These are phyloP conservation scores for Primulina huaijiensis DNA, from an alignment of 257 asterid species.

Conservation along the genomic window DNA sequence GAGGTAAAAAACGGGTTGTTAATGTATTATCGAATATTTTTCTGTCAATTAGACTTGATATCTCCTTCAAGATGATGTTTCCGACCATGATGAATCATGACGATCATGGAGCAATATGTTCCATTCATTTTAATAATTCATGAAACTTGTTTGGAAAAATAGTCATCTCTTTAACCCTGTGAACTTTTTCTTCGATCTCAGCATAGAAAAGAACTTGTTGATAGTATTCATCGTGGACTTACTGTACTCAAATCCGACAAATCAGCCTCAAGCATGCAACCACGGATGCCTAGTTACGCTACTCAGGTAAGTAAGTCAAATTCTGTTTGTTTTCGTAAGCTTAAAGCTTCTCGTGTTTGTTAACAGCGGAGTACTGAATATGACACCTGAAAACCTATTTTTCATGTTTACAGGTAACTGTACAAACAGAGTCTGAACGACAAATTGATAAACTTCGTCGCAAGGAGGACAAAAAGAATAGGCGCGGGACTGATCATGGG, in stretches of 20 bases:
- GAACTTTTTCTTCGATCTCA: conserved; percentile 33
- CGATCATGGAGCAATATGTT: conserved; percentile 18
- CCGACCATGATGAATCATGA: background rate
- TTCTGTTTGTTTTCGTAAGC: conserved; percentile 1
- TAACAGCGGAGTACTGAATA: conserved; percentile 22
- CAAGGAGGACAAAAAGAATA: conserved; percentile 87
- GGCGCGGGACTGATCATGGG: conserved; percentile 75
- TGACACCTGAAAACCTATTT: conserved; percentile 19
- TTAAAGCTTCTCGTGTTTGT: conserved; percentile 11
- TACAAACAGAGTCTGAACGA: conserved; percentile 82
- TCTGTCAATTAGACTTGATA: conserved; percentile 10
- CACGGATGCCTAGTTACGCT: conserved; percentile 87
- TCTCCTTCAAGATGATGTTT: background rate
- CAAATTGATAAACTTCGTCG: conserved; percentile 95
- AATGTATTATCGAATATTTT: conserved; percentile 13
- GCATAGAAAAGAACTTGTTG: conserved; percentile 90
- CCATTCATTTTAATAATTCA: conserved; percentile 15
- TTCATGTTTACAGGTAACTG: conserved; percentile 61
- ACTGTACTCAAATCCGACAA: conserved; percentile 76
- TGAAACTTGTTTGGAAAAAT: conserved; percentile 10
- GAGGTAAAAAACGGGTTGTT: conserved; percentile 5
- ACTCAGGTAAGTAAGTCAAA: conserved; percentile 64
- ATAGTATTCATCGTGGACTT: conserved; percentile 74
- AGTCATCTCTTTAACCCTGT: conserved; percentile 12
- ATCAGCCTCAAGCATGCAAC: conserved; percentile 53